Percentiles rank a stretch among this genome's conserved stretches.
phyloP scores from a whole-genome alignment of 139 green algal genomes.

The Spirogloea muscicola region DNA sequence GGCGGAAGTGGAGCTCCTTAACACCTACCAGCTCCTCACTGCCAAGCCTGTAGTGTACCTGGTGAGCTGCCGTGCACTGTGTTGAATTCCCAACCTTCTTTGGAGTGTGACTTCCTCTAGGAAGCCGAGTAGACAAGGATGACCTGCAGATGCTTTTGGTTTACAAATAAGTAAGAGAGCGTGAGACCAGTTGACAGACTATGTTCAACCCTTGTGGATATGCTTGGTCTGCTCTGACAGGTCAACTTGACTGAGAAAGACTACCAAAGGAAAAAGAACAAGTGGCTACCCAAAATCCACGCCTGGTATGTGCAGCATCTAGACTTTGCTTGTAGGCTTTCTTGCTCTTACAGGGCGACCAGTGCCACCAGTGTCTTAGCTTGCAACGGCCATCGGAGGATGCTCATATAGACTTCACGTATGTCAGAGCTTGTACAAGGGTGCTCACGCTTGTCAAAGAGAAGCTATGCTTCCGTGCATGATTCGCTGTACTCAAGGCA shows the following conservation, averaged over 20 bases:
- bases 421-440: too few relatives aligned
- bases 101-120: neutral
- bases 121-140: too few relatives aligned
- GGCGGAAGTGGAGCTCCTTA: conserved; percentile 31
- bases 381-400: too few relatives aligned
- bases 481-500: too few relatives aligned
- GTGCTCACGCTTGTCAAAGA: too few relatives aligned
- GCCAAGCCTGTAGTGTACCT: conserved; percentile 96
- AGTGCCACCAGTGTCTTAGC: neutral
- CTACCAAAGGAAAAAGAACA: conserved; percentile 97
- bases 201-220: neutral
- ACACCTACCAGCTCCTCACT: conserved; percentile 65
- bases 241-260: conserved; percentile 86
- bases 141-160: too few relatives aligned
- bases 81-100: neutral
- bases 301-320: conserved; percentile 69
- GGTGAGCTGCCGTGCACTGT: conserved; percentile 17
- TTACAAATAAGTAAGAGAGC: too few relatives aligned
- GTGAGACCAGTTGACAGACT: too few relatives aligned
- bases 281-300: conserved; percentile 93
- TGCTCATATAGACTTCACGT: too few relatives aligned
- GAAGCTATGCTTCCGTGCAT: too few relatives aligned
- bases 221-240: neutral
- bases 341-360: neutral
- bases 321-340: too few relatives aligned